Conservation (phyloP, 768 basidiomycete genomes). For the Termitomyces titanicus region DNA sequence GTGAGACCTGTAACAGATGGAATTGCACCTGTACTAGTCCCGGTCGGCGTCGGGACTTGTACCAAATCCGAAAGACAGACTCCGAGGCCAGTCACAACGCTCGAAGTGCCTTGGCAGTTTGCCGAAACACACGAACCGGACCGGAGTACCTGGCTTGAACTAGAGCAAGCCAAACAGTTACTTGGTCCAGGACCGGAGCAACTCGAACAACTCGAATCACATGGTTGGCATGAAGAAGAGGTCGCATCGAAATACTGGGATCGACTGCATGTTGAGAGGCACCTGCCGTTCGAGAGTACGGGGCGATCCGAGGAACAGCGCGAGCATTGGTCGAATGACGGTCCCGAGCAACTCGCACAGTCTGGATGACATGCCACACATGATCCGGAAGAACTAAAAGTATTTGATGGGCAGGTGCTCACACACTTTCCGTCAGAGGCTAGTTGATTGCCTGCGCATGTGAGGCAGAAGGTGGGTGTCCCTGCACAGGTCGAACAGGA, state of each 20-base stretch:
- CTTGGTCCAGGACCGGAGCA: constrained; percentile 67
- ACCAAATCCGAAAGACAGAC: constrained; percentile 80
- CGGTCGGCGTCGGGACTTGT: constrained; percentile 41
- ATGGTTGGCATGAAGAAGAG: constrained; percentile 60
- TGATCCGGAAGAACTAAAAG: constrained; percentile 59
- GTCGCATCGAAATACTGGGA: constrained; percentile 69
- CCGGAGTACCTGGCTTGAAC: constrained; percentile 56
- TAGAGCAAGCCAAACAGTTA: constrained; percentile 73
- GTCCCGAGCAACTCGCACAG: constrained; percentile 79
- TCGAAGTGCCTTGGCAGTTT: constrained; percentile 52
- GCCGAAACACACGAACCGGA: constrained; percentile 62
- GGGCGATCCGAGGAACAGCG: constrained; percentile 66
- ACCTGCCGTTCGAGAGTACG: constrained; percentile 72
- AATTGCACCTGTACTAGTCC: constrained; percentile 44
- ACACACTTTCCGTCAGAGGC: constrained; percentile 76
- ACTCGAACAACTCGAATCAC: constrained; percentile 75
- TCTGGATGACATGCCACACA: constrained; percentile 84
- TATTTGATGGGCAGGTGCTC: constrained; percentile 67
- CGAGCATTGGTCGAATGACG: constrained; percentile 74
- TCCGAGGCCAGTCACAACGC: constrained; percentile 67
- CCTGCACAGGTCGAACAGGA: constrained; percentile 72
- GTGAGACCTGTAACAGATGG: constrained; percentile 57
- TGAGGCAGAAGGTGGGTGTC: constrained; percentile 65
- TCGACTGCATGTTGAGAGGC: constrained; percentile 73
- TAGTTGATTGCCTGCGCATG: constrained; percentile 63